Evolutionary conservation across 2,329 filamentous ascomycete species (phyloP), one percentile per base, ranked within the genome.

Genomic region (Colletotrichum sp.): DNA sequence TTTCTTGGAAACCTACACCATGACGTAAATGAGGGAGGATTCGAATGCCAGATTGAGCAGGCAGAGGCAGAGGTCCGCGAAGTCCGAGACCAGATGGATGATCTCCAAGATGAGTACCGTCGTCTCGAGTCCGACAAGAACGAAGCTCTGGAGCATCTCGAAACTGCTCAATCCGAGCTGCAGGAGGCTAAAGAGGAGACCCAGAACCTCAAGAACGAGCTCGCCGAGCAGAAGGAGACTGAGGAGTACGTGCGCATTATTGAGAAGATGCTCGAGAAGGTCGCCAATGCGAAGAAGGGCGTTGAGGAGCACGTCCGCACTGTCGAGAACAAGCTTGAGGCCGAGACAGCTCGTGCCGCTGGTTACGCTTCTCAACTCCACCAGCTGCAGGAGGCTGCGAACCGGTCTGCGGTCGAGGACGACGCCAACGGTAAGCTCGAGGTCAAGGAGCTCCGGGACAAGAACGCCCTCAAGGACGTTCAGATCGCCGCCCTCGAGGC

Each of bases 281-380:
- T 65, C 61, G 12, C 43, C 18, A 26, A 43, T 16, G 18, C 24
- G 32, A 43, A 65, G 61, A 36, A 65, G 12, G 21, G 38, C 21
- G 34, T 15, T 5, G 18, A 34, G n/a, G 34, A 26, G 21, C 21
- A 18, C 21, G 30, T 8, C 0, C 28, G n/a, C 30, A 24, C 18
- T 21, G 18, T 48, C n/a, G 30, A 64, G 60, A 64, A 34, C n/a
- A 38, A 36, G n/a, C 18, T 80, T 18, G 84, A 85, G 77, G 78
- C 81, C 5, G 84, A 84, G 73, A n/a, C 43, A 0, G 43, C 43
- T 52, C 43, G n/a, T 21, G 43, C 43, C 43, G 43, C 43, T 52
- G 43, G 0, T 21, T 52, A 52, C 43, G 43, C 43, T 52, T 52
- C 43, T 52, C 43, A 52, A 7, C 43, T 52, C 43, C 43, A 21